Percentiles rank a stretch among this genome's conserved stretches.
phyloP scores from a whole-genome alignment of 306 rosid species.

The Fragaria ananassa region DNA sequence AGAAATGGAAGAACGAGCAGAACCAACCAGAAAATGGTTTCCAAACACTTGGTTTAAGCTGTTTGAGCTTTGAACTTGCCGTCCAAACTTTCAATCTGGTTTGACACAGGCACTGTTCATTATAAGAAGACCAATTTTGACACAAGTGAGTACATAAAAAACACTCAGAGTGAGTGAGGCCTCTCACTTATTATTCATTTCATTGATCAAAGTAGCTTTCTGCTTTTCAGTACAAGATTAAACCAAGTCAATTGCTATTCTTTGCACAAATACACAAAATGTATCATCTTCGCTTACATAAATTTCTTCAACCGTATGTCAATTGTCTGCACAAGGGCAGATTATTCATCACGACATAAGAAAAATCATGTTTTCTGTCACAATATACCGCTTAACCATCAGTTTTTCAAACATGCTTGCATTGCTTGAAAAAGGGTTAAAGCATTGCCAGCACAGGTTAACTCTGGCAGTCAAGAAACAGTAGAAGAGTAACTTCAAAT shows the following conservation, averaged over 20 bases:
- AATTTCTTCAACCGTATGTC: not conserved
- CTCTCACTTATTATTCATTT: not conserved
- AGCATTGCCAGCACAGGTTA: conserved; percentile 21
- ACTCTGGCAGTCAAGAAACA: conserved; percentile 11
- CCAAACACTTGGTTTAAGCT: not conserved
- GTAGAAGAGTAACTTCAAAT: conserved; percentile 11
- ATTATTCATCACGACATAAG: conserved; percentile 15
- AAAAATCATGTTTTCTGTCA: not conserved
- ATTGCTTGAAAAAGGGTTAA: conserved; percentile 11
- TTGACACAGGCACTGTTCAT: not conserved
- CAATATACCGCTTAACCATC: conserved; percentile 18
- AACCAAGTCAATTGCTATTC: not conserved
- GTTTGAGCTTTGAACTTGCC: not conserved
- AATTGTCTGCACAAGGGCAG: conserved; percentile 1
- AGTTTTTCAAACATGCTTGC: conserved; percentile 6
- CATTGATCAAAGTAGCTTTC: not conserved
- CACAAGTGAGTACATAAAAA: not conserved
- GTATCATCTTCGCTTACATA: not conserved
- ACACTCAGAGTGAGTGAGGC: not conserved
- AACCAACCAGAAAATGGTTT: not conserved
- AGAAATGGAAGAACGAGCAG: not conserved
- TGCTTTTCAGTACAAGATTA: not conserved
- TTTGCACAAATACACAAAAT: not conserved
- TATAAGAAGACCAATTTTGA: not conserved
- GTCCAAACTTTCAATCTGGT: not conserved